A percentile compares a stretch with the other conserved stretches of the same genome.
Conservation (phyloP, 1,139 yeast genomes). For the Pichia sp. region DNA sequence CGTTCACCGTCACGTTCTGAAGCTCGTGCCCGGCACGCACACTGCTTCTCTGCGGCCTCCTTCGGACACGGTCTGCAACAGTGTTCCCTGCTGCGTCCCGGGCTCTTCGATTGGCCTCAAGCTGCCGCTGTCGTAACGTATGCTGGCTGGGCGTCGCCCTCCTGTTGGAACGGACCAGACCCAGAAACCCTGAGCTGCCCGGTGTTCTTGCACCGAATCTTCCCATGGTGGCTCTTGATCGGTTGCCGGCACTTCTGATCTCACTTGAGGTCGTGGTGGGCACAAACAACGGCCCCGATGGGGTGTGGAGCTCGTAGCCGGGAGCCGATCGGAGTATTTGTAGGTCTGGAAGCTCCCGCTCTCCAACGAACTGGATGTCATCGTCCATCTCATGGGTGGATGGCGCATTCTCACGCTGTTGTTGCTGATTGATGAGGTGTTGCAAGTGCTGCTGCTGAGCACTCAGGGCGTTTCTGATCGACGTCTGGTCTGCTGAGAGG, state of each 20-base stretch:
- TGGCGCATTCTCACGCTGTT: neutral
- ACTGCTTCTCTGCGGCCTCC: constrained; percentile 5
- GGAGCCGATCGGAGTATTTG: constrained; percentile 8
- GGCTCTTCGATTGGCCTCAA: constrained; percentile 12
- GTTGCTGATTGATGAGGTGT: neutral
- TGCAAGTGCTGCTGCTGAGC: constrained; percentile 8
- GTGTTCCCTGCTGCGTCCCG: constrained; percentile 10
- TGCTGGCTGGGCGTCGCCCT: constrained; percentile 2
- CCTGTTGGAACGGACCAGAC: neutral
- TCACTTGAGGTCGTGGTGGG: constrained; percentile 6
- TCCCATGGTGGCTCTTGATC: neutral
- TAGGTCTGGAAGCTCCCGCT: constrained; percentile 18
- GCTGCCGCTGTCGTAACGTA: constrained; percentile 6
- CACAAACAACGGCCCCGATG: constrained; percentile 15
- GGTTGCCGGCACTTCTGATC: constrained; percentile 7
- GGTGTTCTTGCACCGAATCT: neutral
- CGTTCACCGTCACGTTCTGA: neutral
- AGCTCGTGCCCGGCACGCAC: neutral
- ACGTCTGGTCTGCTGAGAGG: constrained; percentile 10
- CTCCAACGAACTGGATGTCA: constrained; percentile 23
- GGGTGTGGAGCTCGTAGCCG: constrained; percentile 12
- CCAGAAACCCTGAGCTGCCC: neutral
- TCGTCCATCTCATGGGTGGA: constrained; percentile 18
- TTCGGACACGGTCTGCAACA: constrained; percentile 3
- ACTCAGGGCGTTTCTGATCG: constrained; percentile 3